Evolutionary conservation across 805 yeast genomes (phyloP), one percentile per base, ranked within the genome.

Genomic region (Wickerhamomyces chaumierensis): DNA sequence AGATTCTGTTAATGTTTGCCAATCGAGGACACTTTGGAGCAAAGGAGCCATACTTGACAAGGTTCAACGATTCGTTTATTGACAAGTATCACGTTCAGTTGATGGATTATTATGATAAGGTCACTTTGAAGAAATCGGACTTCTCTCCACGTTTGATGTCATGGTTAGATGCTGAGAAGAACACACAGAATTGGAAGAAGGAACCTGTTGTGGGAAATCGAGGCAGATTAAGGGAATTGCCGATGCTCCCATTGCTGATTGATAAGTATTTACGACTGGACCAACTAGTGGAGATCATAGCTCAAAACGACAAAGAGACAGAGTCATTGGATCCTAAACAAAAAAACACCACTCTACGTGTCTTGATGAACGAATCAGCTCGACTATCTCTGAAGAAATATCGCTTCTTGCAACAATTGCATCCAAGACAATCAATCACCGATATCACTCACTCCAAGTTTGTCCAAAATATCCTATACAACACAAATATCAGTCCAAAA

Each of bases 1-100:
- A 90, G 53, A 68, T 80, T 5, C 55, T 90, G 27, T 69, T 88
- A 57, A 81, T 82, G 21, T 69, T 90, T 42, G 85, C 95, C 3
- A 90, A 81, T 46, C 61, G 94, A 35, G 74, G 79, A 18, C 58
- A 60, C 36, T 86, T 92, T 57, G 81, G 84, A 8, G 76, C 78
- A 35, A 90, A 88, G 51, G 97, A 90, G 51, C 86, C 92, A 0
- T 85, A 80, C 66, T 63, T 90, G 59, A 64, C 71, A 16, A 65
- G 62, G 27, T 69, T 90, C 75, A 90, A 92, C 56, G 51, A 51
- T 1, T 46, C 39, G 2, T 87, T 90, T 48, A 66, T 90, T 17
- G 63, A 66, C 2, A 64, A 61, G 14, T 78, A 81, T 49, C 68
- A 68, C 38, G 58, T 48, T 0, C 84, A 83, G 47, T 60, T 87